Percentiles rank a stretch among this genome's conserved stretches.
phyloP scores from a whole-genome alignment of 2,329 filamentous ascomycete genomes.

The Aphanocladium album region DNA sequence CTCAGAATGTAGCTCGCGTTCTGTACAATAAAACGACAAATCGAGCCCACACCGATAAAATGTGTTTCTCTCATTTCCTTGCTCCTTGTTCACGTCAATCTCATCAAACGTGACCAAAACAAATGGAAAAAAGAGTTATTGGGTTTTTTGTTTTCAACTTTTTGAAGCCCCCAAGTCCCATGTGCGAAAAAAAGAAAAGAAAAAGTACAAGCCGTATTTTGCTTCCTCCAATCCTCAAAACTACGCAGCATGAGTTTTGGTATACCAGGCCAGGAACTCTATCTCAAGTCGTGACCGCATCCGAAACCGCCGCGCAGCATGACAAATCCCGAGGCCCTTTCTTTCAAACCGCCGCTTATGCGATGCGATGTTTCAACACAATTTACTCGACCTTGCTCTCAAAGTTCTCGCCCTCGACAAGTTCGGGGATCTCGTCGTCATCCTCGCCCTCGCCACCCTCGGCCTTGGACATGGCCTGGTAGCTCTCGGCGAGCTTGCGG shows the following conservation, averaged over 20 bases:
- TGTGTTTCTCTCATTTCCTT: slow-evolving; percentile 20
- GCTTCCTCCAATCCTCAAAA: not conserved
- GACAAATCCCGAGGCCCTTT: slow-evolving; percentile 1
- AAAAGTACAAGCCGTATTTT: slow-evolving; percentile 6
- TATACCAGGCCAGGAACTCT: not conserved
- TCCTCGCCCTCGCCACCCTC: slow-evolving; percentile 76
- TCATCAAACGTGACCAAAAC: slow-evolving; percentile 6
- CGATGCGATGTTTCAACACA: slow-evolving; percentile 1
- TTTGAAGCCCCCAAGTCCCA: slow-evolving; percentile 8
- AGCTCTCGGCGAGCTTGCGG: slow-evolving; percentile 97
- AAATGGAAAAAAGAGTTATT: slow-evolving; percentile 8
- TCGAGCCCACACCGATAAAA: slow-evolving; percentile 17
- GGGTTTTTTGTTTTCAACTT: not conserved
- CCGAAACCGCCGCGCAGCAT: not conserved
- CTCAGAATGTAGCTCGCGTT: slow-evolving; percentile 27
- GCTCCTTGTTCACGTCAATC: slow-evolving; percentile 9
- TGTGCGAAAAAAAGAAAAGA: not conserved
- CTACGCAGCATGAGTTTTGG: not conserved
- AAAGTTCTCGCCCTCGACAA: slow-evolving; percentile 97
- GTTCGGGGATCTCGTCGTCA: slow-evolving; percentile 94
- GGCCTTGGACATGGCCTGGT: slow-evolving; percentile 98
- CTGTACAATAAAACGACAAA: slow-evolving; percentile 26
- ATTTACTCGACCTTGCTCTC: slow-evolving; percentile 93
- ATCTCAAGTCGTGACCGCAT: not conserved
- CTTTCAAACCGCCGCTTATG: not conserved